Percentiles rank a stretch among this genome's conserved stretches.
phyloP scores from a whole-genome alignment of 2,329 filamentous ascomycete species.

The Trichoderma afroharzianum region DNA sequence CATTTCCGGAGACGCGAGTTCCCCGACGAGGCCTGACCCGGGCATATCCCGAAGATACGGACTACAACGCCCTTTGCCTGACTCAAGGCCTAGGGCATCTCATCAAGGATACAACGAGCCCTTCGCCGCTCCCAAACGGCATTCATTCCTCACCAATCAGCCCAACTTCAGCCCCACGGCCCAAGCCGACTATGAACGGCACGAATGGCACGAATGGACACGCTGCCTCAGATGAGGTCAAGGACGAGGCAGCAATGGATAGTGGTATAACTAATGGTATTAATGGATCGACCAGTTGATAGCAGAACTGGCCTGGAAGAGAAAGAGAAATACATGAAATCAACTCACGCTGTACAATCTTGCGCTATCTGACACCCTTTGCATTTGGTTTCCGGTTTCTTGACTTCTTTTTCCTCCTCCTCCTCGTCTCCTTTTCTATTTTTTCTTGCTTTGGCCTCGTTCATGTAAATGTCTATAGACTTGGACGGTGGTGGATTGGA shows the following conservation, averaged over 20 bases:
- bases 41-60: conserved; percentile 53
- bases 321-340: background rate
- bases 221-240: conserved; percentile 21
- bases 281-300: conserved; percentile 24
- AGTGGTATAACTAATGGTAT: conserved; percentile 30
- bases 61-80: conserved; percentile 52
- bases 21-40: conserved; percentile 53
- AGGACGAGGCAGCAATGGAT: conserved; percentile 21
- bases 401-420: background rate
- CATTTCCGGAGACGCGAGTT: conserved; percentile 53
- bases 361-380: background rate
- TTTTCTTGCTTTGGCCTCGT: background rate
- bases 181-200: conserved; percentile 31
- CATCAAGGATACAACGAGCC: conserved; percentile 43
- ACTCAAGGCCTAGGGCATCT: conserved; percentile 58
- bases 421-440: background rate
- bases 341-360: conserved; percentile 10
- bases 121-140: conserved; percentile 43
- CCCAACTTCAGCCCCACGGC: conserved; percentile 29
- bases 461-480: conserved; percentile 17
- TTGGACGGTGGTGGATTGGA: background rate
- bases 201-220: conserved; percentile 29
- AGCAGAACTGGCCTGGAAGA: background rate
- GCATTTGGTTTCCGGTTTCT: background rate
- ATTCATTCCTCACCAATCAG: conserved; percentile 46